Percentiles rank a stretch among this genome's conserved stretches.
phyloP scores from a whole-genome alignment of 768 basidiomycete genomes.

The Strobilomyces dryophilus region DNA sequence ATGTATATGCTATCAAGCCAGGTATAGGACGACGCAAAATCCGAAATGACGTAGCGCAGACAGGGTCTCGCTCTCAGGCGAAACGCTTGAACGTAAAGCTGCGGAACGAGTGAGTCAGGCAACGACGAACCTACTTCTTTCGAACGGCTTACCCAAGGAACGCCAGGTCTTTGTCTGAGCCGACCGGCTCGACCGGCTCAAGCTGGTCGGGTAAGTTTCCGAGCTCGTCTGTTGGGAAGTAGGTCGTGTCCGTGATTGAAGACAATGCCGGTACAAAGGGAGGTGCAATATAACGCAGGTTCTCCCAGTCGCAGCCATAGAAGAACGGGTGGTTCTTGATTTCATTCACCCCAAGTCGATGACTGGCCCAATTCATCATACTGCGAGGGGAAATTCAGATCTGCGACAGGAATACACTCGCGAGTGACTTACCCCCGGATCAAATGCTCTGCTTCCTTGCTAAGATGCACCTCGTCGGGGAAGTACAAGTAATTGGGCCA shows the following conservation, averaged over 20 bases:
- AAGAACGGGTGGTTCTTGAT: constrained; percentile 95
- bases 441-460: constrained; percentile 86
- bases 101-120: constrained; percentile 6
- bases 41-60: neutral
- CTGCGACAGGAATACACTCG: neutral
- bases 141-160: constrained; percentile 51
- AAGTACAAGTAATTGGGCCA: constrained; percentile 91
- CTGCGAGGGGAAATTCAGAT: constrained; percentile 33
- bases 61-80: constrained; percentile 23
- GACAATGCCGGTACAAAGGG: constrained; percentile 93
- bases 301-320: constrained; percentile 91
- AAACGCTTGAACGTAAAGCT: constrained; percentile 88
- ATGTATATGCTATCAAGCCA: constrained; percentile 26
- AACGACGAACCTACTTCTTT: neutral
- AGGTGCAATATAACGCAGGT: constrained; percentile 88
- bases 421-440: constrained; percentile 62
- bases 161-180: constrained; percentile 64
- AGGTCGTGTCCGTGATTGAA: constrained; percentile 90
- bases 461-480: constrained; percentile 94
- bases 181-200: constrained; percentile 56
- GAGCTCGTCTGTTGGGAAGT: constrained; percentile 95
- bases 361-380: constrained; percentile 81
- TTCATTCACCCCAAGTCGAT: constrained; percentile 74
- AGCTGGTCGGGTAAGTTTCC: constrained; percentile 62
- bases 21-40: constrained; percentile 19